Evolutionary conservation across 352 stramenopile genomes (phyloP).

Genomic region (Phytophthora macrochlamydospora): DNA sequence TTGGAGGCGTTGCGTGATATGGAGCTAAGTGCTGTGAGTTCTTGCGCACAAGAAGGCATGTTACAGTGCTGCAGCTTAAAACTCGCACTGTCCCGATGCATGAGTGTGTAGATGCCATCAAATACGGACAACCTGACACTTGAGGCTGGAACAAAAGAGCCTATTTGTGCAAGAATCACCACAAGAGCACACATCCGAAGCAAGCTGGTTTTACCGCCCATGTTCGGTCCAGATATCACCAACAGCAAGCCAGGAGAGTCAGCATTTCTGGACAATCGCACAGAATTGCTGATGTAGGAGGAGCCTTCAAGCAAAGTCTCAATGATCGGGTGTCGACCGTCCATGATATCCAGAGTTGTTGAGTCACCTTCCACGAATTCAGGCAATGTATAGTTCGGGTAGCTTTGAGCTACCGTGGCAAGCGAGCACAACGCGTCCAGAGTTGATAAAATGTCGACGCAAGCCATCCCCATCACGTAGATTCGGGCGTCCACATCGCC

Average conservation of each 20-base stretch:
- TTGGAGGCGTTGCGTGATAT: conserved; percentile 33
- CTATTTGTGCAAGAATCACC: conserved; percentile 72
- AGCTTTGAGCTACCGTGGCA: conserved; percentile 44
- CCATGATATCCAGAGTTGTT: conserved; percentile 44
- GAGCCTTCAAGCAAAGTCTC: conserved; percentile 42
- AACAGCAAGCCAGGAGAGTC: conserved; percentile 22
- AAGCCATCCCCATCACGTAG: conserved; percentile 46
- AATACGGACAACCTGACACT: conserved; percentile 48
- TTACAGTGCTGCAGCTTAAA: conserved; percentile 10
- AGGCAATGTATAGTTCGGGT: conserved; percentile 50
- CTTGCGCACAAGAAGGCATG: conserved; percentile 7
- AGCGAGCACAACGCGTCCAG: conserved; percentile 77
- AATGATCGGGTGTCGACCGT: conserved; percentile 65
- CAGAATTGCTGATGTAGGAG: conserved; percentile 46
- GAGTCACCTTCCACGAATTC: conserved; percentile 28
- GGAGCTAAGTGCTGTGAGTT: conserved; percentile 30
- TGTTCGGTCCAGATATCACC: conserved; percentile 84
- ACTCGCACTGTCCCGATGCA: conserved; percentile 42
- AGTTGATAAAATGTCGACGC: conserved; percentile 47
- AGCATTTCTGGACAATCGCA: conserved; percentile 22
- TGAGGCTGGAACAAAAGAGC: conserved; percentile 61
- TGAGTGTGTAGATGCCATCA: conserved; percentile 73
- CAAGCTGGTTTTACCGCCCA: conserved; percentile 83
- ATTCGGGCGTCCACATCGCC: conserved; percentile 36
- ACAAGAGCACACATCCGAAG: conserved; percentile 66